These are phyloP conservation scores for Ophiostoma triangulosporum DNA, from an alignment of 2,329 filamentous ascomycete species.

Conservation along the genomic window DNA sequence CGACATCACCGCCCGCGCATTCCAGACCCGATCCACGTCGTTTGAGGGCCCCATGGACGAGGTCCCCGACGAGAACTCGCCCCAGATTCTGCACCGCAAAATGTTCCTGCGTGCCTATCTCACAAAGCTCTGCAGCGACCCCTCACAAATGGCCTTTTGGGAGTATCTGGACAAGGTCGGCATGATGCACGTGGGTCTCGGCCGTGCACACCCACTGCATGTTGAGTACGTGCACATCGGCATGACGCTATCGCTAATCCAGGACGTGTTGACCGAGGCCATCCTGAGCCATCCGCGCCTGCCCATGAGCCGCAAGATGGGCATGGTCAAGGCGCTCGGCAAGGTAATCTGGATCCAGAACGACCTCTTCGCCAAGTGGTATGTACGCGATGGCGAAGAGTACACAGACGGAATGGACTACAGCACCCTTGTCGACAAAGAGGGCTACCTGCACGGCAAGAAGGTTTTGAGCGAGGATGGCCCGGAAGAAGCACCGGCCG, in stretches of 20 bases:
- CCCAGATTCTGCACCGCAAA: conserved; percentile 64
- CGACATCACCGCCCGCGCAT: conserved; percentile 70
- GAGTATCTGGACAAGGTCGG: conserved; percentile 75
- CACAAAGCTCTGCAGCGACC: conserved; percentile 60
- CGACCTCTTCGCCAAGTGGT: conserved; percentile 75
- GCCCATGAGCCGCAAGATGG: conserved; percentile 53
- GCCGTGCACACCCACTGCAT: conserved; percentile 57
- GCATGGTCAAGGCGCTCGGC: conserved; percentile 59
- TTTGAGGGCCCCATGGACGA: conserved; percentile 55
- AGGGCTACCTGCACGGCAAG: conserved; percentile 52
- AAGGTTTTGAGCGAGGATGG: conserved; percentile 30
- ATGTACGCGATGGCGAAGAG: conserved; percentile 56
- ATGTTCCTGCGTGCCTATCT: conserved; percentile 67
- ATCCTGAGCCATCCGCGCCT: conserved; percentile 59
- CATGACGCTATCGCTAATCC: conserved; percentile 57
- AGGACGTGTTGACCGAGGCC: conserved; percentile 64
- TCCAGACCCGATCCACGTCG: conserved; percentile 48
- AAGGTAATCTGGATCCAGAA: conserved; percentile 86
- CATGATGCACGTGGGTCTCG: conserved; percentile 71
- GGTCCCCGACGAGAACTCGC: conserved; percentile 51
- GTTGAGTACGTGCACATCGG: conserved; percentile 73
- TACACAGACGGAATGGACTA: conserved; percentile 32
- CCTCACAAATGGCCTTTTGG: conserved; percentile 66
- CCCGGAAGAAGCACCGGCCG: not conserved
- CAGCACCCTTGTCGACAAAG: conserved; percentile 35